Evolutionary conservation across 179 eudicot species (phyloP), one percentile per base, ranked within the genome.

Genomic region (Spinacia oleracea): DNA sequence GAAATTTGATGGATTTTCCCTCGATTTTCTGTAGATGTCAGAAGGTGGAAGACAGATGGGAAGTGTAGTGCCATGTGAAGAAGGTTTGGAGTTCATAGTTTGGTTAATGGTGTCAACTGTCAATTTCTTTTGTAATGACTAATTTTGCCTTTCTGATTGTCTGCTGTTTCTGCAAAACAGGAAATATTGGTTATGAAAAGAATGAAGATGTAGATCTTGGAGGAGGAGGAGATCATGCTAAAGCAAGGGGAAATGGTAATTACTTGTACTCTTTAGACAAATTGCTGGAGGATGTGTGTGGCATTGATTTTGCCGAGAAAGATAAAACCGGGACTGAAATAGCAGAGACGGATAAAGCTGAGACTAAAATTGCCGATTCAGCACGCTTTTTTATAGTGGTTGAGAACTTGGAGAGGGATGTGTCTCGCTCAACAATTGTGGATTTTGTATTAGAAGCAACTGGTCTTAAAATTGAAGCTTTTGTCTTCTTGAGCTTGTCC

Each of bases 321-420:
- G 75, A 72, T 70, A 23, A 58, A 5, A 23, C 2, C 1, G 29
- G 59, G 69, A 68, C 48, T 45, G 6, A 38, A 38, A 38, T 38
- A 38, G 40, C 40, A 38, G 40, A 15, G 29, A 21, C 48, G 46
- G 75, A 72, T 70, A 23, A 58, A 5, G 29, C 2, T 0, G 29
- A 65, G 69, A 68, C 48, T 45, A 38, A 38, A 38, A 38, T 38
- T 3, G 40, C 40, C 4, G 40, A n/a, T n/a, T n/a, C 73, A 25
- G 78, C 46, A 60, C 81, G 74, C 6, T 71, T 73, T 76, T 82
- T 75, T 38, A 58, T 91, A 14, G 7, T 87, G 53, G 75, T 91
- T 20, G 89, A 87, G 32, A 90, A 91, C 76, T 75, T 91, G 86
- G 96, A 91, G 86, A 87, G 46, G 82, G 85, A 86, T 79, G 40